Base-by-base conservation (phyloP, 768 basidiomycete genomes). In the Pleurotus djamor region DNA sequence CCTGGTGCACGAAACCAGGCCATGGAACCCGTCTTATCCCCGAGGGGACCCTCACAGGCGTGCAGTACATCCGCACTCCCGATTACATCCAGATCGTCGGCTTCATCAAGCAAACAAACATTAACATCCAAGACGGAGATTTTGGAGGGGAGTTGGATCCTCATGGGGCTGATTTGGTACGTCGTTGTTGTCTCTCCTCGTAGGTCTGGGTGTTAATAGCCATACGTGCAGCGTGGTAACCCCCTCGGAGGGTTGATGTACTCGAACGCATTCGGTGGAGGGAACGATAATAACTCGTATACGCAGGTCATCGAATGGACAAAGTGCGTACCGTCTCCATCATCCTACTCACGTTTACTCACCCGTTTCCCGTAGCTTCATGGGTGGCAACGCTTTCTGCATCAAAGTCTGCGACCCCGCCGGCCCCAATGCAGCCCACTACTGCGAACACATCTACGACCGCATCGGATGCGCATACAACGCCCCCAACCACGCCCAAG, bases 1-100 rank as follows among this genome's bases (percentile, higher is more conserved):
- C 89, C 0, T 94, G 83, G 79, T 96, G 91, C 77, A 86, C 86
- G 35, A 86, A 88, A 68, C 78, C 79, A 28, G 87, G 87, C 7
- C 82, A 83, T 38, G 92, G 92, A 7, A 81, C 89, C 0, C 88
- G 92, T 52, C 71, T 84, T 58, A 92, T 94, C 35, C 89, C 89
- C 43, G 71, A 77, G 0, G 88, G 87, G 17, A 77, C 88, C 8
- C 73, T 94, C 44, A 72, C 74, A 21, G 89, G 89, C 57, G 83
- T 89, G 0, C 91, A 92, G 70, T 80, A 85, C 66, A 79, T 91
- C 65, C 78, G 77, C 68, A 88, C 89, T 0, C 77, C 80, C 4
- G 79, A 85, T 61, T 91, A 89, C 65, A 75, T 87, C 14, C 86
- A 88, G 68, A 75, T 75, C 65, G 79, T 76, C 65, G 88, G 90